Evolutionary conservation across 2,329 filamentous ascomycete species (phyloP), one percentile per base, ranked within the genome.

Genomic region (Colletotrichum theobromicola): DNA sequence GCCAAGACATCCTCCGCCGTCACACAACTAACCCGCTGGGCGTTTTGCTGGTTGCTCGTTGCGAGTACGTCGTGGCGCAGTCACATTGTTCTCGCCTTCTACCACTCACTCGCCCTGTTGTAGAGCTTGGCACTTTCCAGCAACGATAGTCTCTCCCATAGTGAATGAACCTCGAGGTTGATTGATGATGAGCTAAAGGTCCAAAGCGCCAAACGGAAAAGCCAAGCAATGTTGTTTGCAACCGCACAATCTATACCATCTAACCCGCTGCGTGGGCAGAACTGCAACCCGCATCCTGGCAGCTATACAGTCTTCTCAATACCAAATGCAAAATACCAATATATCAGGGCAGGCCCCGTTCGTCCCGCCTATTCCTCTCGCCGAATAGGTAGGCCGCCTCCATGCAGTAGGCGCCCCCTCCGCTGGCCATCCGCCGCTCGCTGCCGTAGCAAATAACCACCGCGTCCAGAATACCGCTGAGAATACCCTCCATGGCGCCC

Each of bases 401-500:
- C 75, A 97, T 92, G 83, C 96, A 98, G 85, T 98, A 98, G 61
- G 94, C 92, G 7, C 93, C 93, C 65, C 89, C 90, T 24, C 90
- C 91, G 76, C 90, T 90, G 70, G 88, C 90, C 84, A 93, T 93
- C 66, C 90, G 91, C 78, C 93, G 89, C 85, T 99, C 97, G 80
- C 95, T 98, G 30, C 94, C 95, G 90, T 98, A 98, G 86, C 97
- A 99, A 15, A 99, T 93, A 28, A 98, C 90, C 42, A 95, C 93
- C 4, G 94, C 95, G 83, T 98, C 95, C 6, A 98, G 91, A 67
- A 98, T 95, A 67, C 95, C 95, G 66, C 94, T 94, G 28, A 98
- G 86, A 21, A 98, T 94, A 16, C 95, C 94, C 82, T 98, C 96
- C 90, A 98, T 96, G 3, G 95, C 94, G 30, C 95, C 95, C 65